Conservation (phyloP, 2,329 filamentous ascomycete species). For the Arthroderma sp. region DNA sequence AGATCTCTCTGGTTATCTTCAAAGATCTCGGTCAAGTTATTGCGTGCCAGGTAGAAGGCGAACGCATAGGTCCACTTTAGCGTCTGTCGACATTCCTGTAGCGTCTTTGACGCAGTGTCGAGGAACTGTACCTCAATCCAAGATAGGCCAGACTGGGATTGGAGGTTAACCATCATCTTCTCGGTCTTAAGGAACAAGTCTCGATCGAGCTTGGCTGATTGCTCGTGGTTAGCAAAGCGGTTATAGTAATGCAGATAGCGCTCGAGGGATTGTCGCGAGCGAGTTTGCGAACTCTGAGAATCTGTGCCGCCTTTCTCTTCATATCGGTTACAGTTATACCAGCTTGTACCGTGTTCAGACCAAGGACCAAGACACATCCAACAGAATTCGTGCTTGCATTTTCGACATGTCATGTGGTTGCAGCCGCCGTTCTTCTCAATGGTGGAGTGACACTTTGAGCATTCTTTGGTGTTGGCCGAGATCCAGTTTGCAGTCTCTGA, state of each 20-base stretch:
- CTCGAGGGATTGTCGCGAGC: constrained; percentile 78
- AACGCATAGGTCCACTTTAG: constrained; percentile 99
- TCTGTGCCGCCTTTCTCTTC: constrained; percentile 92
- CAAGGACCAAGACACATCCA: constrained; percentile 99
- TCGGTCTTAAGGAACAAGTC: constrained; percentile 94
- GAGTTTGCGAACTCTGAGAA: constrained; percentile 82
- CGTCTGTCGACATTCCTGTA: constrained; percentile 95
- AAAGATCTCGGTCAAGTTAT: constrained; percentile 93
- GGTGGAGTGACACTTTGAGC: constrained; percentile 86
- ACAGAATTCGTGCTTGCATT: constrained; percentile 94
- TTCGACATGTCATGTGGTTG: constrained; percentile 95
- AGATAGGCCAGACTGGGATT: constrained; percentile 86
- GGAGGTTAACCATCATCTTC: constrained; percentile 96
- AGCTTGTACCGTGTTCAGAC: constrained; percentile 97
- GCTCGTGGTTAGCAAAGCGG: constrained; percentile 96
- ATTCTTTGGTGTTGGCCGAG: constrained; percentile 96
- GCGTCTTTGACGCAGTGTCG: constrained; percentile 78
- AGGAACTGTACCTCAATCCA: constrained; percentile 99
- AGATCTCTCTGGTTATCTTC: constrained; percentile 98
- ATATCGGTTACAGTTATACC: constrained; percentile 98
- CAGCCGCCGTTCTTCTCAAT: constrained; percentile 98
- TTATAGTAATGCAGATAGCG: constrained; percentile 99
- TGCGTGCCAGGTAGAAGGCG: constrained; percentile 89
- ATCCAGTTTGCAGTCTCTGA: constrained; percentile 99
- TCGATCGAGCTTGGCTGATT: constrained; percentile 90